Evolutionary conservation across 768 basidiomycete species (phyloP), one percentile per base, ranked within the genome.

Genomic region (Boletus rubropictus): DNA sequence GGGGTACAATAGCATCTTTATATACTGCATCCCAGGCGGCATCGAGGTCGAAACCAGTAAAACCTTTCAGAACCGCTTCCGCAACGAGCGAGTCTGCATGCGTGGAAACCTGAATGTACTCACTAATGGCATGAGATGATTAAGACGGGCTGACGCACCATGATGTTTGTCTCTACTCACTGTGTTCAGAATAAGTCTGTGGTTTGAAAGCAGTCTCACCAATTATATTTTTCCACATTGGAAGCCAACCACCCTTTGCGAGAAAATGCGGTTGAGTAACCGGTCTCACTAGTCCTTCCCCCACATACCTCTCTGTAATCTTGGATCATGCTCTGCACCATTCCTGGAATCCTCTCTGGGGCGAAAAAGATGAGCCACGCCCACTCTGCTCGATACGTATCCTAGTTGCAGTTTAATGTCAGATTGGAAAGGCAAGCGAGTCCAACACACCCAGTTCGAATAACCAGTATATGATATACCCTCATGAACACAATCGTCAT

Each of bases 191-290:
- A 40, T 21, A 15, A 22, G 31, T 22, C 12, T 4, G 2, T 12
- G 7, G 2, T 34, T 3, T 17, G 24, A 9, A 11, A 36, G 17
- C 1, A 21, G 24, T 53, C 70, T 51, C 39, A 78, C 80, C 81
- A 21, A 85, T 78, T 12, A 90, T 76, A 51, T 90, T 90, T 67
- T 89, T 90, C 89, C 89, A 91, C 87, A 90, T 89, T 0, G 89
- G 89, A 31, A 91, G 67, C 86, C 88, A 88, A 3, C 89, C 89
- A 14, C 85, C 78, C 80, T 74, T 53, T 7, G 29, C 37, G 21
- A 14, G 3, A 37, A 44, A 43, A 14, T 5, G 8, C 14, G 6
- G 27, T 45, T 52, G 6, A 49, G 43, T 31, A 37, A 39, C n/a
- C 5, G 2, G 40, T 31, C 32, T 5, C 2, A 29, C 15, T 2